phyloP scores from a whole-genome alignment of 768 basidiomycete species.

The Holtermannia corniformis region DNA sequence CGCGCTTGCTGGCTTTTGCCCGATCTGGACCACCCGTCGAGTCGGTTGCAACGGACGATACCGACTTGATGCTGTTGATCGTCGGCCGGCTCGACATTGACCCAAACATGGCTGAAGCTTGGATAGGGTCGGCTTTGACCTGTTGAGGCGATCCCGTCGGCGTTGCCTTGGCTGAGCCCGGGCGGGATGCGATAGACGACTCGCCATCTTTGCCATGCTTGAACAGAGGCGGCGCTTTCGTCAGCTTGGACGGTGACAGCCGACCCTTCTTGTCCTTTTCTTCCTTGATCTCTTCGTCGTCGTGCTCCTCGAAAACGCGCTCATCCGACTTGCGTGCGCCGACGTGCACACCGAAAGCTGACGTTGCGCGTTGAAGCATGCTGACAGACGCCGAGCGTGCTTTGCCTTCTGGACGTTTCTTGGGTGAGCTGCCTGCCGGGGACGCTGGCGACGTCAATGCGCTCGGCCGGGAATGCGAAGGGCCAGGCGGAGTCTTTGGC shows the following conservation, averaged over 20 bases:
- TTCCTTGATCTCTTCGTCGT: slow-evolving; percentile 4
- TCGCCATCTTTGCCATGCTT: slow-evolving; percentile 1
- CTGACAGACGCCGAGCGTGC: slow-evolving; percentile 77
- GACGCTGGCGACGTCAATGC: slow-evolving; percentile 46
- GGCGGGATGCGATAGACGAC: neutral
- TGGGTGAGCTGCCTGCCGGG: slow-evolving; percentile 7
- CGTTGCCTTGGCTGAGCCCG: neutral
- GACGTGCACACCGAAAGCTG: slow-evolving; percentile 50
- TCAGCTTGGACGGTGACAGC: slow-evolving; percentile 30
- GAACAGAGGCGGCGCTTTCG: slow-evolving; percentile 22
- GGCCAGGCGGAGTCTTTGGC: slow-evolving; percentile 54
- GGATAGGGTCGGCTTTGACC: slow-evolving; percentile 57
- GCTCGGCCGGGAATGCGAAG: slow-evolving; percentile 54
- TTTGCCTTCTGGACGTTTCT: slow-evolving; percentile 51
- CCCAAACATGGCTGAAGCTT: neutral
- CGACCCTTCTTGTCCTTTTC: slow-evolving; percentile 9
- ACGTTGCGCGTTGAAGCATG: slow-evolving; percentile 92
- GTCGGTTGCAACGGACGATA: slow-evolving; percentile 45
- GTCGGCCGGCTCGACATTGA: neutral
- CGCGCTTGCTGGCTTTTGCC: slow-evolving; percentile 51
- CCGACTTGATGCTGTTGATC: slow-evolving; percentile 23
- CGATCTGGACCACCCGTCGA: slow-evolving; percentile 45
- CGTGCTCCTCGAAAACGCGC: slow-evolving; percentile 51
- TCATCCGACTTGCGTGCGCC: slow-evolving; percentile 75
- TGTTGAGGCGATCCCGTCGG: slow-evolving; percentile 52